Evolutionary conservation across 495 filamentous ascomycete species (phyloP), one percentile per base, ranked within the genome.

Genomic region (Podospora pseudopauciseta): DNA sequence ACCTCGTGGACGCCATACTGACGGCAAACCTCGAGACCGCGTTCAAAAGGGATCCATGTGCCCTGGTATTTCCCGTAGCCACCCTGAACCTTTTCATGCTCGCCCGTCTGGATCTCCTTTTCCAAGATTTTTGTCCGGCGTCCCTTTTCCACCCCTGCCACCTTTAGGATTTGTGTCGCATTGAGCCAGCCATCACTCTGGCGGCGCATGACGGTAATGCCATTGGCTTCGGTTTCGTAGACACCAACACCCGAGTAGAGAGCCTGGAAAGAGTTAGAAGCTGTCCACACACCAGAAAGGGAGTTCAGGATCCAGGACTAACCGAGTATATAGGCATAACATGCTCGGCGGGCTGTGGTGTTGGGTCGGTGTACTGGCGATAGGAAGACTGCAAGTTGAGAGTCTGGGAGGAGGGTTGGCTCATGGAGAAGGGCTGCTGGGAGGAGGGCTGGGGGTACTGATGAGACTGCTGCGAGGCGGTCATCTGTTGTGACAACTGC

Each of bases 51-150:
- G 64, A 98, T 95, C 95, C 95, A 99, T 3, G 95, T 99, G 20
- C 95, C 95, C 80, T 99, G 95, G 73, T 98, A 99, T 83, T 97
- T 97, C 62, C 95, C 95, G 74, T 99, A 99, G 7, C 95, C 96
- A 13, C 95, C 95, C 75, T 99, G 95, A 7, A 99, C 94, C 81
- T 98, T 99, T 75, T 99, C 95, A 77, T 99, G 94, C 72, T 95
- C 91, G 66, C 95, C 95, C 0, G 89, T 93, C 61, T 96, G 87
- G 66, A 99, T 97, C 78, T 98, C 95, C 78, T 97, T 97, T 76
- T 99, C 95, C 56, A 99, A 82, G 7, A 97, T 94, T 79, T 99
- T 99, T 60, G 95, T 98, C 63, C 95, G 88, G 74, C 96, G 94
- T 55, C 94, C 95, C 79, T 99, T 99, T 70, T 96, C 94, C 57